Base-by-base conservation (phyloP, 1,284 basidiomycete species). In the Heimioporus retisporus region DNA sequence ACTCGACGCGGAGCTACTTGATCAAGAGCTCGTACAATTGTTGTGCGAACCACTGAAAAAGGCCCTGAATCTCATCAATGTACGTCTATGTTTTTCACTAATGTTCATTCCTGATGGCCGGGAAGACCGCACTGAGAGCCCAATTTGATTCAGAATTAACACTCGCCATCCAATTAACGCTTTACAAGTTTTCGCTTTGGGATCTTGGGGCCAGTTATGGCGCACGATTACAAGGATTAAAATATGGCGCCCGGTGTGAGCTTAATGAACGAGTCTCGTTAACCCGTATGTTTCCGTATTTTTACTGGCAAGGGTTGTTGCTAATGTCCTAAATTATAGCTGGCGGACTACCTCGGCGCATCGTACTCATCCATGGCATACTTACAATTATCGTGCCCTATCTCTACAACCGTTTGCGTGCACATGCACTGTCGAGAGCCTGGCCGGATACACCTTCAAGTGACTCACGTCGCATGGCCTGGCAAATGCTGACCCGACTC, bases 1-100 rank as follows among this genome's bases (percentile, higher is more conserved):
- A 81, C 88, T 99, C 58, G 98, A 99, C 80, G 92, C 97, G 1
- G 93, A 96, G 73, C 85, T 97, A 42, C 88, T 99, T 56, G 98
- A 99, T 81, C 90, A 92, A 67, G 96, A 99, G 71, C 88, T 99
- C 21, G 89, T 93, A 23, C 87, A 91, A 35, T 83, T 98, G 68
- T 86, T 99, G 23, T 90, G 90, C 71, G 94, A 95, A 64, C 96
- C 96, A n/a, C 80, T 99, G 55, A 85, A 85, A 68, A 91, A 90
- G 69, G 90, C 96, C 2, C 79, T 98, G n/a, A 83, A 85, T 55
- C 81, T 90, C 21, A 83, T 94, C 59, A 88, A 88, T 70, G 95
- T 96, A 79, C 68, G 90, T 82, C 31, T 57, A 50, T 55, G 60
- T 40, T 62, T 56, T 61, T 43, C 50, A 46, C 55, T 59, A 18